phyloP scores from a whole-genome alignment of 2,329 filamentous ascomycete genomes.

The Mycosphaerella arachidis region DNA sequence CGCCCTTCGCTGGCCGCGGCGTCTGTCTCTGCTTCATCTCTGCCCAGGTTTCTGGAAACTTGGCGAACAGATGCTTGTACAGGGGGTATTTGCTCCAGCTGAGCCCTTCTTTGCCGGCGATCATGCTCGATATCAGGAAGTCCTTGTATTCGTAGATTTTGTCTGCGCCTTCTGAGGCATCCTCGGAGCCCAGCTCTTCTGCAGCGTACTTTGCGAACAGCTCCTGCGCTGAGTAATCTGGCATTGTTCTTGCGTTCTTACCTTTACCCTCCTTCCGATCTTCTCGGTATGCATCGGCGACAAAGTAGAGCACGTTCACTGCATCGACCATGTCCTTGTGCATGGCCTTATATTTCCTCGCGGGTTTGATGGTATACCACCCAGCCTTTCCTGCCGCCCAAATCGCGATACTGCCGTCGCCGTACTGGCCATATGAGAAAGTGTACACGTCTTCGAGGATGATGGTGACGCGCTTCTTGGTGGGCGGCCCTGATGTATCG shows the following conservation, averaged over 20 bases:
- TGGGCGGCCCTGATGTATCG: not conserved
- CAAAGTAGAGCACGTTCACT: conserved; percentile 59
- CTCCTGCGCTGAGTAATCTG: conserved; percentile 33
- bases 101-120: conserved; percentile 41
- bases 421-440: conserved; percentile 49
- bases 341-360: conserved; percentile 52
- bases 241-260: conserved; percentile 29
- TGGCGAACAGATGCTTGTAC: conserved; percentile 38
- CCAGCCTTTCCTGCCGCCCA: conserved; percentile 63
- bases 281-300: conserved; percentile 53
- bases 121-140: conserved; percentile 45
- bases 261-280: conserved; percentile 31
- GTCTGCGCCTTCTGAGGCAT: conserved; percentile 23
- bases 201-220: conserved; percentile 37
- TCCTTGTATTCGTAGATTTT: conserved; percentile 31
- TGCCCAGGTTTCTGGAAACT: conserved; percentile 31
- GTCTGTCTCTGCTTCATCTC: conserved; percentile 9
- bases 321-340: conserved; percentile 60
- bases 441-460: conserved; percentile 51
- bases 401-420: conserved; percentile 54
- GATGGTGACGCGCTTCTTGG: conserved; percentile 36
- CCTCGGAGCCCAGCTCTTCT: conserved; percentile 18
- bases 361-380: conserved; percentile 64
- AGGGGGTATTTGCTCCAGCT: conserved; percentile 42
- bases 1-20: conserved; percentile 2